Conservation (phyloP, 768 basidiomycete genomes). For the Psilocybe tampanensis region DNA sequence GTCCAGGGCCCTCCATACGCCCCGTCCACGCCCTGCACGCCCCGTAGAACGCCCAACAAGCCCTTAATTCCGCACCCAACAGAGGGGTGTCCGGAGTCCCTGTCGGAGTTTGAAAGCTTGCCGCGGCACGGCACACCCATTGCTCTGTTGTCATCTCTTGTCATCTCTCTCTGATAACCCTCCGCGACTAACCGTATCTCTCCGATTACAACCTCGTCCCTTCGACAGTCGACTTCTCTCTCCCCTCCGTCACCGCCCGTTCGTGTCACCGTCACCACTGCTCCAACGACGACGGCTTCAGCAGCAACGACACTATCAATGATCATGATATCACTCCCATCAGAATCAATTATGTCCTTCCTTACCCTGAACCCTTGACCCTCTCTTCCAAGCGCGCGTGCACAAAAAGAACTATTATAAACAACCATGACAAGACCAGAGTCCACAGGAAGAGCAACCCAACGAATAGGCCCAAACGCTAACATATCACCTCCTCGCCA, state of each 20-base stretch:
- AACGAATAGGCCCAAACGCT: background rate
- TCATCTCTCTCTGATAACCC: background rate
- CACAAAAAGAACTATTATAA: background rate
- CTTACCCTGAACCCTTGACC: background rate
- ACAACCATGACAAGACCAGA: background rate
- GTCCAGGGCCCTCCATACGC: background rate
- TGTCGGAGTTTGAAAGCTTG: background rate
- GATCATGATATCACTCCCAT: background rate
- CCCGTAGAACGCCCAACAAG: background rate
- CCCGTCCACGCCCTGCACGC: background rate
- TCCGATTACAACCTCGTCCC: background rate
- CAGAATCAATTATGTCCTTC: background rate
- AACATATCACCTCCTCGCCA: background rate
- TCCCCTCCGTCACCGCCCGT: too few species aligned
- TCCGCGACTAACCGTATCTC: background rate
- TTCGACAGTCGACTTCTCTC: background rate
- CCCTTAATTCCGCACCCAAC: conserved; percentile 5
- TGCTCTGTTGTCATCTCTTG: background rate
- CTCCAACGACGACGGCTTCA: background rate
- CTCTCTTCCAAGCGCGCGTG: background rate
- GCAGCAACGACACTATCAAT: background rate
- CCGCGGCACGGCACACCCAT: conserved; percentile 4
- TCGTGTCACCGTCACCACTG: background rate
- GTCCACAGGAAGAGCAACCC: background rate
- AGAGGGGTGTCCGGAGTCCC: background rate